These are phyloP conservation scores for Acacia acuminata DNA, from an alignment of 306 rosid species.

Conservation along the genomic window DNA sequence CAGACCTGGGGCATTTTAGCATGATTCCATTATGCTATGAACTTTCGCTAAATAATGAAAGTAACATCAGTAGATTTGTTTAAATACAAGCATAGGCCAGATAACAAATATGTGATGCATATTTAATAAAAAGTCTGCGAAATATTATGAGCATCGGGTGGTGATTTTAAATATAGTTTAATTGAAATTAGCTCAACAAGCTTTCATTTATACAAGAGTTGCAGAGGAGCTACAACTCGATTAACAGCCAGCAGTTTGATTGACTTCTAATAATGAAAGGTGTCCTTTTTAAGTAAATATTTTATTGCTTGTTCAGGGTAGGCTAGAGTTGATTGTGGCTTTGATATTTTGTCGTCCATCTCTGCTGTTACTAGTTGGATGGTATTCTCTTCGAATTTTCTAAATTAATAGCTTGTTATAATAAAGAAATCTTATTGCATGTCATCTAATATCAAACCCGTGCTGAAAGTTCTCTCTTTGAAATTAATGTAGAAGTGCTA, in stretches of 20 bases:
- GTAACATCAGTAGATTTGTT: too few species aligned
- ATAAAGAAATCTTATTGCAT: too few species aligned
- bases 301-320: neutral
- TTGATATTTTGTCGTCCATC: neutral
- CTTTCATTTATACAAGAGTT: neutral
- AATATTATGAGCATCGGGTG: neutral
- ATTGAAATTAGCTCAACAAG: neutral
- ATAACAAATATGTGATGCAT: too few species aligned
- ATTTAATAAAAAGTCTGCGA: neutral
- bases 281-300: neutral
- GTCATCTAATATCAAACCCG: too few species aligned
- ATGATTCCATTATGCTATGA: constrained; percentile 15
- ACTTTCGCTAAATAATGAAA: neutral
- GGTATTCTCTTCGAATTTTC: too few species aligned
- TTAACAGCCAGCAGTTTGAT: neutral
- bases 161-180: neutral
- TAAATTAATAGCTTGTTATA: too few species aligned
- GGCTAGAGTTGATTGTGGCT: neutral
- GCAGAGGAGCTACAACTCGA: neutral
- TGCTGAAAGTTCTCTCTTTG: too few species aligned
- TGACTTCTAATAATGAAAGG: neutral
- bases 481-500: too few species aligned
- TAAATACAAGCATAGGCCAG: too few species aligned
- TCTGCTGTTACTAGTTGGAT: too few species aligned
- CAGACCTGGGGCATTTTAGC: neutral